Percentiles rank a stretch among this genome's conserved stretches.
phyloP scores from a whole-genome alignment of 192 early-diverging fungal genomes.

The Coemansia reversa region DNA sequence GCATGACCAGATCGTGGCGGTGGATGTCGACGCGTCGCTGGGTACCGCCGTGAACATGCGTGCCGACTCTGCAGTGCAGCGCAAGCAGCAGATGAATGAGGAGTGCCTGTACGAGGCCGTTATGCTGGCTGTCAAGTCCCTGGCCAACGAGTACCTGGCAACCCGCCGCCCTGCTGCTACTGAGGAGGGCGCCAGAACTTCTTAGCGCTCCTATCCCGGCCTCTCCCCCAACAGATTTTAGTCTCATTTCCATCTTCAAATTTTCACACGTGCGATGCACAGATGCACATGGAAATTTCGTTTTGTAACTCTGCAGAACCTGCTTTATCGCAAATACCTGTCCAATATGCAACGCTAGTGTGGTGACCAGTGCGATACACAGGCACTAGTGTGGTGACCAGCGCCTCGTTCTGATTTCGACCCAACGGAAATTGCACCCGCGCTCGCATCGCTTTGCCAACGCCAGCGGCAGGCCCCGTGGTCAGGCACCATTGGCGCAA shows the following conservation, averaged over 20 bases:
- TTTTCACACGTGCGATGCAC: not conserved
- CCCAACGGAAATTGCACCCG: not conserved
- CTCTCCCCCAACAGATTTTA: not conserved
- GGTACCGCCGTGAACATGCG: constrained; percentile 41
- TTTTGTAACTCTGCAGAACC: not conserved
- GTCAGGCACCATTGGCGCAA: not conserved
- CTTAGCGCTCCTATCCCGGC: not conserved
- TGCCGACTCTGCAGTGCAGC: constrained; percentile 39
- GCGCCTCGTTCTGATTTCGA: not conserved
- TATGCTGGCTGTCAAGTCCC: constrained; percentile 50
- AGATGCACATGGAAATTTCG: not conserved
- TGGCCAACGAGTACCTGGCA: constrained; percentile 53
- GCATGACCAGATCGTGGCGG: constrained; percentile 53
- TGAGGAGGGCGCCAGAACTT: not conserved
- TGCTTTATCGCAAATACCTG: not conserved
- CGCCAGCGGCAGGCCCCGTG: not conserved
- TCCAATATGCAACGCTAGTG: not conserved
- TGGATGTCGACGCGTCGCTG: constrained; percentile 46
- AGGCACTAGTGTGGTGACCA: not conserved
- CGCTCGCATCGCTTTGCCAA: not conserved
- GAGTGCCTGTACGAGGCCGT: constrained; percentile 53
- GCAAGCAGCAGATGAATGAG: constrained; percentile 52
- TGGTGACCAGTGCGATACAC: not conserved
- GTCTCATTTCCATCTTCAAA: not conserved
- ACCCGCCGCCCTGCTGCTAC: constrained; percentile 20